Evolutionary conservation across 1,284 basidiomycete species (phyloP).

Genomic region (Cutaneotrichosporon spelunceum): DNA sequence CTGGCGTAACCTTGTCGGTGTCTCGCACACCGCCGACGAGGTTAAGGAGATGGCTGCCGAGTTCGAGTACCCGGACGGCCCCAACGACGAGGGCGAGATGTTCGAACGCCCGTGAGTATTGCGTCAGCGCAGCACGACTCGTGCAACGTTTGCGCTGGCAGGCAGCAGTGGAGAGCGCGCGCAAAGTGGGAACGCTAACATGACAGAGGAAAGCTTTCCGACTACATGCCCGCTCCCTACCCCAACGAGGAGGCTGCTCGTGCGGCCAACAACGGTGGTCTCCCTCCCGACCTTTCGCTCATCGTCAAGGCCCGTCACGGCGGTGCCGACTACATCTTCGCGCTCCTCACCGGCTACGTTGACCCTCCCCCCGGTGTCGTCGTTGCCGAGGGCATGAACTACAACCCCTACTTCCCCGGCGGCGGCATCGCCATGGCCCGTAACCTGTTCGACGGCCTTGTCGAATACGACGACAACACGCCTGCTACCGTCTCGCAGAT

Average conservation of each 20-base stretch:
- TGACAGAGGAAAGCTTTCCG: conserved; percentile 59
- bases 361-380: conserved; percentile 96
- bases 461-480: conserved; percentile 95
- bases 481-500: conserved; percentile 98
- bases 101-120: conserved; percentile 86
- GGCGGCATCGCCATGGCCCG: conserved; percentile 98
- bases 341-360: conserved; percentile 93
- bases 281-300: conserved; percentile 94
- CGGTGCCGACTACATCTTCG: conserved; percentile 93
- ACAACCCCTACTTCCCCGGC: conserved; percentile 96
- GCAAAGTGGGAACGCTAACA: conserved; percentile 11
- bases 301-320: conserved; percentile 99
- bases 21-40: conserved; percentile 94
- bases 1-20: conserved; percentile 98
- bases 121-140: no score
- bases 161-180: no score
- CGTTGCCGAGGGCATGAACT: conserved; percentile 95
- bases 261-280: conserved; percentile 79
- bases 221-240: conserved; percentile 95
- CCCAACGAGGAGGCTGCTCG: conserved; percentile 98
- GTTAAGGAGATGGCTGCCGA: conserved; percentile 90
- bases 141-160: no score
- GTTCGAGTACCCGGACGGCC: conserved; percentile 94
- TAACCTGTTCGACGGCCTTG: conserved; percentile 89
- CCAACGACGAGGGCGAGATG: conserved; percentile 94